These are phyloP conservation scores for Kluyveromyces dobzhanskii DNA, from an alignment of 805 yeast species.

Conservation along the genomic window DNA sequence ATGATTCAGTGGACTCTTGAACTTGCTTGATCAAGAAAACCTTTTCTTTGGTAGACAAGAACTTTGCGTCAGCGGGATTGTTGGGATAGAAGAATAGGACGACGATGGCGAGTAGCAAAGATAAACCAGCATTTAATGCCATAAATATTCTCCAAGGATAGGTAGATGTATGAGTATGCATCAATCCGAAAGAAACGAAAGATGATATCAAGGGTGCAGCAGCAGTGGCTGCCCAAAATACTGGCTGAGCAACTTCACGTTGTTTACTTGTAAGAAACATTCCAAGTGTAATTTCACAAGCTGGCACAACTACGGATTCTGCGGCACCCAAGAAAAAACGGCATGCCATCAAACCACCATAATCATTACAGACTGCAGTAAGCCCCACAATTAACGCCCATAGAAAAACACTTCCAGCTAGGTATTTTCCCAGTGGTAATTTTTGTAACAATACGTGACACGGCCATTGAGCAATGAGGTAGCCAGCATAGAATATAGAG, in stretches of 20 bases:
- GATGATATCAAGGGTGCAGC: constrained; percentile 30
- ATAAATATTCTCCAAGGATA: constrained; percentile 44
- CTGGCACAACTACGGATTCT: constrained; percentile 35
- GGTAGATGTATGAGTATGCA: constrained; percentile 13
- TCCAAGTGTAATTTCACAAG: constrained; percentile 33
- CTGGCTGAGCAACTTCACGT: constrained; percentile 38
- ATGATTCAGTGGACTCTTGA: constrained; percentile 30
- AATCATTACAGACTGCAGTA: constrained; percentile 1
- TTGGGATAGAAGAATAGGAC: constrained; percentile 36
- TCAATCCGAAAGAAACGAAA: constrained; percentile 31
- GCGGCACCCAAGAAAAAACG: constrained; percentile 40
- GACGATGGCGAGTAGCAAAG: constrained; percentile 29
- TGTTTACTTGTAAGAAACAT: constrained; percentile 33
- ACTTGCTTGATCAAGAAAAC: constrained; percentile 36
- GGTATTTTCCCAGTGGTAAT: too few relatives aligned
- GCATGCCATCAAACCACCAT: constrained; percentile 16
- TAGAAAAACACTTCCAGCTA: too few relatives aligned
- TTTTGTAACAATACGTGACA: too few relatives aligned
- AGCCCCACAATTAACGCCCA: neutral
- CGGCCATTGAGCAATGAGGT: too few relatives aligned
- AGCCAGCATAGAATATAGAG: too few relatives aligned
- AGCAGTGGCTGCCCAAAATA: constrained; percentile 38
- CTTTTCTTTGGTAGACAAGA: constrained; percentile 36
- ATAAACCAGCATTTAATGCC: constrained; percentile 40
- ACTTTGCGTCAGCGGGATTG: constrained; percentile 39